Evolutionary conservation across 2,329 filamentous ascomycete species (phyloP), one percentile per base, ranked within the genome.

Genomic region (Lachnellula hyalina): DNA sequence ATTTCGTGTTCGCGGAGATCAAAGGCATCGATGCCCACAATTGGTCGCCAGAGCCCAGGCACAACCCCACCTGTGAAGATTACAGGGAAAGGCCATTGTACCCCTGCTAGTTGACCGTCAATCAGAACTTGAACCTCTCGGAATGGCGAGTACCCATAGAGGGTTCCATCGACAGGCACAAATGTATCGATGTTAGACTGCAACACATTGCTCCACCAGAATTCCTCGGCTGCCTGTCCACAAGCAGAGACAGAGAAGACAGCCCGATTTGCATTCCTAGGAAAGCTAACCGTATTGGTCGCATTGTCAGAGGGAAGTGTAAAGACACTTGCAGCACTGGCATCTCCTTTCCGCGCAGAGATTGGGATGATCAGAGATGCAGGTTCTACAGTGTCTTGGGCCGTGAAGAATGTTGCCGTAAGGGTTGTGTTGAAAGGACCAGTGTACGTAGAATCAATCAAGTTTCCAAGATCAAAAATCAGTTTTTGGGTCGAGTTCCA

Each of bases 11-110:
- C 89, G 45, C 81, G 76, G 23, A 95, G 75, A 66, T 94, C 89
- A 67, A 90, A 94, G 0, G 88, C 83, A 64, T 94, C 85, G 19
- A 88, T 82, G 1, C 89, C 89, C 2, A 89, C 89, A 52, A 94
- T 79, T 0, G 90, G 90, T 6, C 88, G 77, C 80, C 91, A 90
- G 40, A 94, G 78, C 1, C 83, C 83, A 4, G 89, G 89, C 1
- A 87, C 85, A 5, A 95, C 77, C 1, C 89, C 89, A 2, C 90
- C 90, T 0, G 90, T 92, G 63, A 92, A 93, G 48, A 95, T 85
- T 17, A 90, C 79, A 0, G 89, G 89, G 63, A 89, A 93, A 1
- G 90, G 90, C 88, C 87, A 94, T 34, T 83, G 80, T 1, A 91
- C 83, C 2, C 89, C 90, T 1, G 87, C 87, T 21, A 93, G 71